Conservation (phyloP, 1,284 basidiomycete genomes). For the Trichosporon faecale region DNA sequence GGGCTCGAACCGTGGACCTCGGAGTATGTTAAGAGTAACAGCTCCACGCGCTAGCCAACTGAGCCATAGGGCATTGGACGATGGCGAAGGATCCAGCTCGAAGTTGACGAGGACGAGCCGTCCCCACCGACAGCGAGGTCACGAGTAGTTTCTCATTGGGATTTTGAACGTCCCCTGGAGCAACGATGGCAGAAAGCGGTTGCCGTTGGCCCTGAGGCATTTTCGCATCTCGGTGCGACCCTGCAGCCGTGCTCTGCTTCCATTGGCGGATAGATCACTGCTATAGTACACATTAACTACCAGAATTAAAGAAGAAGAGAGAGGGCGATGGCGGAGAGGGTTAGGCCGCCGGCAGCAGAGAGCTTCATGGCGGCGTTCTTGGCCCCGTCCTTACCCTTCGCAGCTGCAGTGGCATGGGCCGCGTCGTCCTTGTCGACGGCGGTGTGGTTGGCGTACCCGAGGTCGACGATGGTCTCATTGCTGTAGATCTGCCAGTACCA, state of each 20-base stretch:
- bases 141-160: no score
- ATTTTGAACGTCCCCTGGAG: no score
- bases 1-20: neutral
- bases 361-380: neutral
- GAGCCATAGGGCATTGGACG: neutral
- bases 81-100: neutral
- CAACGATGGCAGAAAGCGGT: no score
- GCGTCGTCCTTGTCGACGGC: neutral
- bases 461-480: neutral
- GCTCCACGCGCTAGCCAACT: neutral
- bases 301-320: neutral
- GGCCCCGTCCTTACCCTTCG: neutral
- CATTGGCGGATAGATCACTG: neutral
- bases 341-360: neutral
- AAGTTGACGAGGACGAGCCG: no score
- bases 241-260: no score
- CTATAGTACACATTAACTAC: neutral
- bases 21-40: neutral
- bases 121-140: no score
- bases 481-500: constrained; percentile 15
- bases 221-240: no score
- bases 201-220: no score
- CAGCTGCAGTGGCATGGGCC: neutral
- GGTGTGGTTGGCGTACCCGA: neutral
- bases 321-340: neutral